Base-by-base conservation (phyloP, 2,329 filamentous ascomycete species). In the Colletotrichum cuscutae region DNA sequence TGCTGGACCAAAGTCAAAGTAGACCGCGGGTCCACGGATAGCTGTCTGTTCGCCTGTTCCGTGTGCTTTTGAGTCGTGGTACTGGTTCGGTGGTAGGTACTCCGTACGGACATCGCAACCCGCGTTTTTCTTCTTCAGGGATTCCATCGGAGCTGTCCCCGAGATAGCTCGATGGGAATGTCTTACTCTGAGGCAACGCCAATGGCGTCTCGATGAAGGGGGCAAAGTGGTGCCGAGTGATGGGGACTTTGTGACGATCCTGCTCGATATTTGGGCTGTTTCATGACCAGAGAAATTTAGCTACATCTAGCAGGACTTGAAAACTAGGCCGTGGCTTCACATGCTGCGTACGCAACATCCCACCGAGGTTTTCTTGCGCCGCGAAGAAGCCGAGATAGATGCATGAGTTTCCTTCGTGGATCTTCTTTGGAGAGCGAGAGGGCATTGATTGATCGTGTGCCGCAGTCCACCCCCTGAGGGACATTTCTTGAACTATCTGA, bases 1-100 rank as follows among this genome's bases (percentile, higher is more conserved):
- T 37, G 46, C 35, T 52, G 49, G 56, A 57, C n/a, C 57, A 30
- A 42, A 66, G 64, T 62, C 49, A 52, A 49, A 30, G 35, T 52
- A 49, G 32, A 52, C 32, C 15, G 64, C 22, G 15, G 58, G 61
- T 26, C 13, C 15, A 30, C 22, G 64, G 35, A 52, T 65, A 42
- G 30, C 42, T 60, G 42, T 64, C 28, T 30, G 22, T 35, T 37
- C 52, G 37, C n/a, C 52, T 24, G 32, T 37, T 15, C 46, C 2
- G 37, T 6, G 13, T 19, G 28, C n/a, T 3, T 30, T 15, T 26
- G 28, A 28, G 19, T 52, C 9, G 5, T 37, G 30, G 24, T 22
- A 35, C 13, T 13, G 19, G 46, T 26, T 28, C 26, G 42, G 42
- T 28, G 19, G 13, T n/a, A 12, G 56, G 28, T 42, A 35, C 32